Percentiles rank a stretch among this genome's conserved stretches.
Evolutionary conservation across 768 basidiomycete species (phyloP).

Genomic region (Crucibulum laeve): DNA sequence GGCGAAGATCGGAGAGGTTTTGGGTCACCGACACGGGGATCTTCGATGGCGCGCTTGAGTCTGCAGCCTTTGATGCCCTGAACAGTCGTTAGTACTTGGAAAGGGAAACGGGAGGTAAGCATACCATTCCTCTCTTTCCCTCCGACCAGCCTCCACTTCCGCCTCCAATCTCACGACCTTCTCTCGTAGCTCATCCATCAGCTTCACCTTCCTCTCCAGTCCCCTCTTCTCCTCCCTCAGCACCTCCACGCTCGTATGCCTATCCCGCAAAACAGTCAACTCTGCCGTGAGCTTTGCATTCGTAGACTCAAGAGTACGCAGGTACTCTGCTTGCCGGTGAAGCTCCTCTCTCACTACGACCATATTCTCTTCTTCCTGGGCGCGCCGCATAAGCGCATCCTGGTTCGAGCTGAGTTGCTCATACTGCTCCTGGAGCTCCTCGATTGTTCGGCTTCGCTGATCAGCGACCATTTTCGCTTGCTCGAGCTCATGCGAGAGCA

Average conservation of each 20-base stretch:
- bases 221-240: conserved; percentile 70
- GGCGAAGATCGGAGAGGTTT: conserved; percentile 53
- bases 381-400: conserved; percentile 18
- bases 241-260: conserved; percentile 61
- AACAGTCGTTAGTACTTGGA: conserved; percentile 1
- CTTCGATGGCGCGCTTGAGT: conserved; percentile 29
- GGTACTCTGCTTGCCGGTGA: conserved; percentile 57
- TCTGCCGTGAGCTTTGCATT: conserved; percentile 57
- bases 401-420: conserved; percentile 37
- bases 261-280: conserved; percentile 46
- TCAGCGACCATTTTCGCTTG: conserved; percentile 36
- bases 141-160: conserved; percentile 56
- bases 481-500: conserved; percentile 45
- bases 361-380: conserved; percentile 53
- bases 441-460: conserved; percentile 33
- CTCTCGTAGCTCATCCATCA: conserved; percentile 51
- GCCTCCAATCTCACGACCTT: conserved; percentile 55
- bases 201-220: conserved; percentile 47
- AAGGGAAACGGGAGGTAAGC: conserved; percentile 1
- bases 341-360: conserved; percentile 63
- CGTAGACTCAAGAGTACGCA: conserved; percentile 52
- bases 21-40: conserved; percentile 55
- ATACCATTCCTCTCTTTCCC: conserved; percentile 57
- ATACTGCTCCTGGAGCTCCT: conserved; percentile 41
- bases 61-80: conserved; percentile 34